A percentile compares a stretch with the other conserved stretches of the same genome.
Evolutionary conservation across 2,329 filamentous ascomycete species (phyloP).

Genomic region (Chaetoscypha palmicola): DNA sequence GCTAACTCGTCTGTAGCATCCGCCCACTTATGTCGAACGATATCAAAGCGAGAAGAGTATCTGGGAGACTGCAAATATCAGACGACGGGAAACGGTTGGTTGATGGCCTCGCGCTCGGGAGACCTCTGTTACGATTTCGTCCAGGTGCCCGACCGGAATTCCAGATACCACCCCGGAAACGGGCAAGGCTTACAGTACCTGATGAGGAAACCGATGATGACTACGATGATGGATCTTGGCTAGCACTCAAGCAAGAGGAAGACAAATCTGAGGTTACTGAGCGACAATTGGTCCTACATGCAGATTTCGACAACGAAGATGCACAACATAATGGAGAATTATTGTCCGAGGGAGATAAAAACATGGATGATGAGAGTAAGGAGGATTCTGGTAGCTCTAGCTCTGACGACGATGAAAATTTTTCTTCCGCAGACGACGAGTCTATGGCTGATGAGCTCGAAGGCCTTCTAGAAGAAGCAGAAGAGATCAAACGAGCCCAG

Average conservation of each 20-base stretch:
- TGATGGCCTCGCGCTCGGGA: slow-evolving; percentile 80
- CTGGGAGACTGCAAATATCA: slow-evolving; percentile 76
- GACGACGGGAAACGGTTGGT: slow-evolving; percentile 71
- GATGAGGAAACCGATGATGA: slow-evolving; percentile 33
- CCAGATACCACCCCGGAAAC: slow-evolving; percentile 67
- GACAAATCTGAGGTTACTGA: slow-evolving; percentile 29
- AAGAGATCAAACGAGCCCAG: too few relatives aligned
- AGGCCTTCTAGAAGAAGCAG: slow-evolving; percentile 9
- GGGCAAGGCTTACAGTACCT: slow-evolving; percentile 44
- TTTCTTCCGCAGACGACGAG: slow-evolving; percentile 22
- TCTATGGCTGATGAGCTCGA: slow-evolving; percentile 8
- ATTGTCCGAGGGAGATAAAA: slow-evolving; percentile 20
- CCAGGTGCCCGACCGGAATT: slow-evolving; percentile 59
- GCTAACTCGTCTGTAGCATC: slow-evolving; percentile 48
- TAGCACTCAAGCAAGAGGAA: slow-evolving; percentile 16
- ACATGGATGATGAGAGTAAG: slow-evolving; percentile 28
- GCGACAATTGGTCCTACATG: slow-evolving; percentile 21
- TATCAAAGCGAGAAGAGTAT: slow-evolving; percentile 62
- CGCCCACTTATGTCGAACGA: slow-evolving; percentile 71
- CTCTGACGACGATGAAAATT: slow-evolving; percentile 17
- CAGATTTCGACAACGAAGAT: slow-evolving; percentile 34
- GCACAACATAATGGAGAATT: slow-evolving; percentile 26
- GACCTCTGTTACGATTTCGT: slow-evolving; percentile 55
- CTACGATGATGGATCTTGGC: slow-evolving; percentile 22
- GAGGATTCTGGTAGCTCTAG: slow-evolving; percentile 24